phyloP scores from a whole-genome alignment of 208 protist species.

The Acanthamoeba divionensis region DNA sequence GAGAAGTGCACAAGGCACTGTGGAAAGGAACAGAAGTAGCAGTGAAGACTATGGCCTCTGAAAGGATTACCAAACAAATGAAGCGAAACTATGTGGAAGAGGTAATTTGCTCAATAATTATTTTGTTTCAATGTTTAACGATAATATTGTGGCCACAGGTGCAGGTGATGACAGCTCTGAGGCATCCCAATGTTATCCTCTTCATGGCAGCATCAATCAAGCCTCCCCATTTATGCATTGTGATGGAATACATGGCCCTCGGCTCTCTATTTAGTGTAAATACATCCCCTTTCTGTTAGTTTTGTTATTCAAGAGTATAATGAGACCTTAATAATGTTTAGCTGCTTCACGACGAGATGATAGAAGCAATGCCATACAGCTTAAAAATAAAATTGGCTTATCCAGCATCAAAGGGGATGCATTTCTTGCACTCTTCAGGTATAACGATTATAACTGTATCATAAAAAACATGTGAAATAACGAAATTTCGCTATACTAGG shows the following conservation, averaged over 20 bases:
- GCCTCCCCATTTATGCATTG: neutral
- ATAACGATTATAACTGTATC: neutral
- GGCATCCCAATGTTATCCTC: conserved; percentile 69
- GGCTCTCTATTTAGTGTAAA: conserved; percentile 18
- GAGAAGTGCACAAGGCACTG: conserved; percentile 20
- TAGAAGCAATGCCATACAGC: neutral
- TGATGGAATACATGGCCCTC: no score
- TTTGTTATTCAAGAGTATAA: neutral
- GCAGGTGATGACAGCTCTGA: conserved; percentile 57
- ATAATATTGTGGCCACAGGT: conserved; percentile 31
- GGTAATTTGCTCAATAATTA: no score
- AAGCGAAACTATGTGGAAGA: conserved; percentile 67
- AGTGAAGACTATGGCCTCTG: conserved; percentile 10
- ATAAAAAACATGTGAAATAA: neutral
- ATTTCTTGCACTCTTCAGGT: neutral
- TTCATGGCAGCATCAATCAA: conserved; percentile 50
- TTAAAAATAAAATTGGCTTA: neutral
- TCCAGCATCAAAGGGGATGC: no score
- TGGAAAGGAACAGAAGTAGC: conserved; percentile 33
- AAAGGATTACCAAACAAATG: conserved; percentile 46
- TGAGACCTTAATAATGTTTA: neutral
- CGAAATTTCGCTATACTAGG: conserved; percentile 29
- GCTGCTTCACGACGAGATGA: neutral
- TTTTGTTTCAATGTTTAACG: neutral
- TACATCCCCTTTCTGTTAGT: neutral